Evolutionary conservation across 257 asterid species (phyloP), one percentile per base, ranked within the genome.

Genomic region (Solanum rostratum): DNA sequence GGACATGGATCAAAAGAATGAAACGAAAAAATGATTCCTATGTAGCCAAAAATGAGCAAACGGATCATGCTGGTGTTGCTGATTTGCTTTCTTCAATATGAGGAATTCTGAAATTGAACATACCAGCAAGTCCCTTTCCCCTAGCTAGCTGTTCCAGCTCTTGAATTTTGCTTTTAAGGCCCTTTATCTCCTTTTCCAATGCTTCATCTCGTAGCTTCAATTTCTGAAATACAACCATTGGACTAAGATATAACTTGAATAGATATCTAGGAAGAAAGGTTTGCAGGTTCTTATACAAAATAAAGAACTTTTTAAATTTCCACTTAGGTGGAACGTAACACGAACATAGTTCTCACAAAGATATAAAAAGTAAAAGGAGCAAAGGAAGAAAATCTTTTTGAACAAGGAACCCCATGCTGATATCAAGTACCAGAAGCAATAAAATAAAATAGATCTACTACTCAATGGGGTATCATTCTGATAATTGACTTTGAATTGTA

Each of bases 91-190:
- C 88, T 57, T 85, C 85, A 81, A 82, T 68, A 11, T 78, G 86
- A 66, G 84, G 84, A 27, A 83, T n/a, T 80, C 86, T 87, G 73
- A 85, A 85, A 65, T 84, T 83, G 85, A 90, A 86, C 80, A 88
- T 81, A 78, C 93, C 91, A 45, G 87, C 59, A 53, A 90, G 92
- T 68, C 93, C 92, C 9, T 84, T 84, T 66, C 86, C 88, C 85
- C 84, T 88, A 37, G 91, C 93, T 27, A 87, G 88, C 80, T 85
- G 87, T 52, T 90, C 93, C 53, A 90, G 57, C 83, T 89, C 93
- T 83, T 89, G 84, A 60, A 87, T 53, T 88, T 89, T 86, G 53
- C 45, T 85, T 86, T 62, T 89, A 8, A 90, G 87, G 53, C 49
- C 55, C 83, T 86, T 88, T 14, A 90, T 81, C 83, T 90, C 91